Evolutionary conservation across 768 basidiomycete genomes (phyloP).

Genomic region (Pholiota molesta): DNA sequence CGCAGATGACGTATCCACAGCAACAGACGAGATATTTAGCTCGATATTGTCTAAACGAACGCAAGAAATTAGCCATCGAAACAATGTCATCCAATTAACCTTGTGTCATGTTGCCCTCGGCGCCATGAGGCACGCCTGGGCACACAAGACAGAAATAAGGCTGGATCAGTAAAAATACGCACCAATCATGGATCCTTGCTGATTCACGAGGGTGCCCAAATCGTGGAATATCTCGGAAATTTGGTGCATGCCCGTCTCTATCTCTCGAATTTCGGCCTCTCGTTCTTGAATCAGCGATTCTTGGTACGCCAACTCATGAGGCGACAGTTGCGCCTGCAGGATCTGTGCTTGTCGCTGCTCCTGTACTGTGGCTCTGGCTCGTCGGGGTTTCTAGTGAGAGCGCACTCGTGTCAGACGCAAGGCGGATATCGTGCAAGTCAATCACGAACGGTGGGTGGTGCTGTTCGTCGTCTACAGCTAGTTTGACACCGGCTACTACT

Average conservation of each 20-base stretch:
- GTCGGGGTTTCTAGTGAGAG: constrained; percentile 31
- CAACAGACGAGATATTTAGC: constrained; percentile 86
- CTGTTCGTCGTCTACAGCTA: constrained; percentile 79
- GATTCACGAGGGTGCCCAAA: constrained; percentile 89
- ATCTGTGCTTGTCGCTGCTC: constrained; percentile 72
- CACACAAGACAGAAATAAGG: background rate
- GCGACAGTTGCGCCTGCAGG: constrained; percentile 75
- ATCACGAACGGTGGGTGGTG: constrained; percentile 31
- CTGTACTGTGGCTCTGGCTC: constrained; percentile 43
- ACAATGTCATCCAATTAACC: background rate
- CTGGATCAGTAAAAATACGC: constrained; percentile 26
- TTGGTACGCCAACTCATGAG: constrained; percentile 93
- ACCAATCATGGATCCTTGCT: constrained; percentile 97
- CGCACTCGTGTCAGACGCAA: constrained; percentile 1
- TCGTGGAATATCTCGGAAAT: constrained; percentile 96
- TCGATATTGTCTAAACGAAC: constrained; percentile 84
- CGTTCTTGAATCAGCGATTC: constrained; percentile 94
- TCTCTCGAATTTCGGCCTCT: constrained; percentile 93
- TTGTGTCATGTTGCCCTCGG: background rate
- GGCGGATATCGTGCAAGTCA: background rate
- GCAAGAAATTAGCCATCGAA: background rate
- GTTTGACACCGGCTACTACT: constrained; percentile 84
- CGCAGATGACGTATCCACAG: constrained; percentile 79
- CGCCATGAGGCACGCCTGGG: background rate
- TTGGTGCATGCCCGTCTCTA: constrained; percentile 96